These are phyloP conservation scores for Alternaria novae-zelandiae DNA, from an alignment of 2,329 filamentous ascomycete species.

Conservation along the genomic window DNA sequence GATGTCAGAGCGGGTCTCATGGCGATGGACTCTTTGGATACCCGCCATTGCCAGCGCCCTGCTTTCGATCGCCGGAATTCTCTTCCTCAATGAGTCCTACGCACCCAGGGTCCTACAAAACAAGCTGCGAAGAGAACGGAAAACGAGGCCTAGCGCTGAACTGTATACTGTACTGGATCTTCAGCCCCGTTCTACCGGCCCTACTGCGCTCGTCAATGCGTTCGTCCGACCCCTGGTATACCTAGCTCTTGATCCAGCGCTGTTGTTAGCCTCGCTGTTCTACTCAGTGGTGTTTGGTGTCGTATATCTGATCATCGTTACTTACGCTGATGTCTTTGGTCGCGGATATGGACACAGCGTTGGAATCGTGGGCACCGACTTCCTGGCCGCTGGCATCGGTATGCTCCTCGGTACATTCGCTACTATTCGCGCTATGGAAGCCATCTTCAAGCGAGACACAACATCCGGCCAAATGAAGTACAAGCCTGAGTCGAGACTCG, in stretches of 20 bases:
- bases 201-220: conserved; percentile 4
- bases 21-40: conserved; percentile 21
- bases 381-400: conserved; percentile 16
- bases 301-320: conserved; percentile 20
- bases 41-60: conserved; percentile 16
- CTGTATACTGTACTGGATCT: conserved; percentile 18
- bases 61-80: conserved; percentile 3
- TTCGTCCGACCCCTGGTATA: conserved; percentile 10
- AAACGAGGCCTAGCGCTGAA: neutral
- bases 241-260: conserved; percentile 12
- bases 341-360: conserved; percentile 15
- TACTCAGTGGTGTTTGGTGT: conserved; percentile 17
- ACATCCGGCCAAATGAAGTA: conserved; percentile 7
- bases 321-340: conserved; percentile 15
- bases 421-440: conserved; percentile 20
- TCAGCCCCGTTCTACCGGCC: neutral
- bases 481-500: conserved; percentile 14
- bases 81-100: conserved; percentile 11
- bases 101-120: neutral
- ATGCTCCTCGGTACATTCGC: conserved; percentile 18
- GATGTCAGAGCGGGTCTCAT: conserved; percentile 16
- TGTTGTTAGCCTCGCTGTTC: conserved; percentile 12
- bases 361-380: conserved; percentile 18
- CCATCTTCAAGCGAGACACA: conserved; percentile 12
- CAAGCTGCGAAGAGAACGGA: neutral